A percentile compares a stretch with the other conserved stretches of the same genome.
Conservation (phyloP, 257 asterid genomes). For the Fraxinus cuspidata region DNA sequence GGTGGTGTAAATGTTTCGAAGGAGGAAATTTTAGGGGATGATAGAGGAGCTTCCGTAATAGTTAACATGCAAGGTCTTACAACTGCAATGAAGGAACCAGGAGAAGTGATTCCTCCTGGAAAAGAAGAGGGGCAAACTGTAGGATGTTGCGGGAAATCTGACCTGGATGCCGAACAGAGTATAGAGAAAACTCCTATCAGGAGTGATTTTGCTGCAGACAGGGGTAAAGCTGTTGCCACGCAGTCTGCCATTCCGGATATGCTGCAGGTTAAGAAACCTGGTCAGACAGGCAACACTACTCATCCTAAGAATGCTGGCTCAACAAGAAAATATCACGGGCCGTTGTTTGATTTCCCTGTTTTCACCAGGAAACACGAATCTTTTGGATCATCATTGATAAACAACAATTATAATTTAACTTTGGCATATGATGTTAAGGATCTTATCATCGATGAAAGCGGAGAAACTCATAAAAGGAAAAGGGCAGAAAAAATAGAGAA, state of each 20-base stretch:
- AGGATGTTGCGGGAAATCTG: constrained; percentile 52
- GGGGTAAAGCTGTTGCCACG: constrained; percentile 74
- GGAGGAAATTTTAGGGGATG: constrained; percentile 63
- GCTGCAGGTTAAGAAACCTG: constrained; percentile 59
- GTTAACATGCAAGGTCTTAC: constrained; percentile 42
- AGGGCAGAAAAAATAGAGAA: constrained; percentile 80
- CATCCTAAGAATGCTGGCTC: constrained; percentile 78
- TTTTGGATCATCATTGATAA: constrained; percentile 80
- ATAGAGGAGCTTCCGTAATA: constrained; percentile 41
- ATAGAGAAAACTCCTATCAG: constrained; percentile 51
- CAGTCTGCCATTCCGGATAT: constrained; percentile 55
- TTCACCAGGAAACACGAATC: constrained; percentile 90
- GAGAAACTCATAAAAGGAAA: constrained; percentile 66
- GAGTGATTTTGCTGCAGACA: constrained; percentile 63
- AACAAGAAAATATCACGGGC: constrained; percentile 91
- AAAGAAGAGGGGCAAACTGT: constrained; percentile 70
- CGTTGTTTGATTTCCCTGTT: constrained; percentile 92
- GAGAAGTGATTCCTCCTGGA: constrained; percentile 52
- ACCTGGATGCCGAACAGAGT: constrained; percentile 58
- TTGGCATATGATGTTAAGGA: constrained; percentile 88
- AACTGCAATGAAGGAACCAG: constrained; percentile 51
- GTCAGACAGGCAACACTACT: constrained; percentile 52
- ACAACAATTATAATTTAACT: constrained; percentile 64
- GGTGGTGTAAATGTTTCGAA: constrained; percentile 43
- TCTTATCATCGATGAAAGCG: constrained; percentile 81